Evolutionary conservation across 495 filamentous ascomycete genomes (phyloP).

Genomic region (Chaetomium tenue): DNA sequence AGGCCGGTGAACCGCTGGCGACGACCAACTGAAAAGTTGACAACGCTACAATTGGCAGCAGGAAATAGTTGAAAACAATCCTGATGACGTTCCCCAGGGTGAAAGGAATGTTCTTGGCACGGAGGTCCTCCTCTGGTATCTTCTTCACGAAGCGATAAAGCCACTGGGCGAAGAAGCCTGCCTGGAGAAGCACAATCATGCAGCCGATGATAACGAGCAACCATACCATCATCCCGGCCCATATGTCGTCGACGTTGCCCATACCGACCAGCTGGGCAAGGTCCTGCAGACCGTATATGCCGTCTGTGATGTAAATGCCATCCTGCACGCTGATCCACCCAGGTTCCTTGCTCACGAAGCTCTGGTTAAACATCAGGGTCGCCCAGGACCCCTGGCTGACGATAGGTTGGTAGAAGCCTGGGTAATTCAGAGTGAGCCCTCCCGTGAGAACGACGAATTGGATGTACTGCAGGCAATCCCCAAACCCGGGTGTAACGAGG

Average conservation of each 20-base stretch:
- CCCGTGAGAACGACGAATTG: constrained; percentile 91
- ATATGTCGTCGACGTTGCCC: constrained; percentile 71
- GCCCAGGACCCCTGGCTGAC: constrained; percentile 87
- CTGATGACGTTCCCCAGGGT: constrained; percentile 82
- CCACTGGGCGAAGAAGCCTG: constrained; percentile 74
- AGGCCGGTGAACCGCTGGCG: constrained; percentile 60
- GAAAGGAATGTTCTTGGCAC: constrained; percentile 91
- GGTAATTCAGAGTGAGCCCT: constrained; percentile 80
- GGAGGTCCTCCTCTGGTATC: constrained; percentile 80
- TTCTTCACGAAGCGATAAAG: constrained; percentile 64
- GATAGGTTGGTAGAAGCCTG: constrained; percentile 90
- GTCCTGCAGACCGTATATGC: constrained; percentile 71
- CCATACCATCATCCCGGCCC: constrained; percentile 90
- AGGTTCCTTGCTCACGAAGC: constrained; percentile 67
- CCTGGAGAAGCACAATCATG: constrained; percentile 70
- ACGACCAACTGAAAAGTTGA: constrained; percentile 92
- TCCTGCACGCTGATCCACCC: constrained; percentile 68
- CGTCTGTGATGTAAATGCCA: constrained; percentile 74
- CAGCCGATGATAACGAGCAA: constrained; percentile 67
- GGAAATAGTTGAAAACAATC: constrained; percentile 86
- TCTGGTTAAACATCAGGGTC: constrained; percentile 86
- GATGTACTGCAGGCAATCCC: constrained; percentile 95
- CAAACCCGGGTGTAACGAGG: constrained; percentile 92
- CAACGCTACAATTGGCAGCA: constrained; percentile 79
- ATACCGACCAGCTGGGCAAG: constrained; percentile 85